Evolutionary conservation across 2,329 filamentous ascomycete genomes (phyloP), one percentile per base, ranked within the genome.

Genomic region (Coniochaeta sp.): DNA sequence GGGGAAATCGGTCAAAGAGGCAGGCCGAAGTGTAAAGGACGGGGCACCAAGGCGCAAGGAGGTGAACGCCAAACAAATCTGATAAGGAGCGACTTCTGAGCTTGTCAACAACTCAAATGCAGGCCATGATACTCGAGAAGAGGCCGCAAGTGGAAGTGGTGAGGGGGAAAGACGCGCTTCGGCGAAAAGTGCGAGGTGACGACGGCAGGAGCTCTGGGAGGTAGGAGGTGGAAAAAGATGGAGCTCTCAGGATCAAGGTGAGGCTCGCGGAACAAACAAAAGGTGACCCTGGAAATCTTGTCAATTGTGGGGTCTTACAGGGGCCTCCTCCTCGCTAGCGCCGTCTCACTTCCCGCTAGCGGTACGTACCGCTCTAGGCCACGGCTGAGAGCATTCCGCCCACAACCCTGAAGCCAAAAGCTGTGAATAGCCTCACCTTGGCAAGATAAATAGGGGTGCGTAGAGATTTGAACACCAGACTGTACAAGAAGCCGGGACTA

Each of bases 81-180:
- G n/a, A 10, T 10, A 61, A 61, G 52, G 60, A 62, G 48, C 52
- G 58, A 60, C 60, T 61, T 51, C 18, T 52, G 60, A 62, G 60
- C 53, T 62, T 55, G 60, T 62, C 60, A 60, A 60, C 58, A n/a
- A n/a, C 52, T 48, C 57, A 61, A 58, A 56, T 55, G 53, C 55
- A 52, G 58, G 56, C 60, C 60, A 62, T 58, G 52, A 59, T 60
- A 55, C 20, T 42, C 38, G 18, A 10, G n/a, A 42, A 42, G 26
- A 27, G 55, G 51, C 58, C 57, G 52, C 51, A 54, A 55, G 33
- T 46, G 32, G 50, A 55, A 55, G 38, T 52, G 53, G 32, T 49
- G 50, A 46, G 31, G 50, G 48, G 48, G 49, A 48, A 28, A 49
- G 53, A 54, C n/a, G n/a, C 38, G 38, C 38, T 42, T 24, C 38